Base-by-base conservation (phyloP, 1,284 basidiomycete species). In the Apiotrichum mycotoxinovorans region DNA sequence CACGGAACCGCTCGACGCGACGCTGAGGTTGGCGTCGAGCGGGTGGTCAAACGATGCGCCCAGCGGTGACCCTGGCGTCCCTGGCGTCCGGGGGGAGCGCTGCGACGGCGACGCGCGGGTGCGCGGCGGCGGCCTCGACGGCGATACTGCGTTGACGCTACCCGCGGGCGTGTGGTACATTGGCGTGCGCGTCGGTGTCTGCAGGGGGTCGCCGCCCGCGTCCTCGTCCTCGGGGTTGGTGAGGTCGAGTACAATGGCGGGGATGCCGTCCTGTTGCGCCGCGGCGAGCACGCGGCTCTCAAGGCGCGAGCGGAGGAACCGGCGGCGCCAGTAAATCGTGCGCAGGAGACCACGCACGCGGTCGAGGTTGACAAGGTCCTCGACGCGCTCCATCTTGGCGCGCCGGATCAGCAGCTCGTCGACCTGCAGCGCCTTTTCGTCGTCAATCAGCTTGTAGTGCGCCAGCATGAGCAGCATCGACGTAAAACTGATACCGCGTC, bases 381-480 rank as follows among this genome's bases (percentile, higher is more conserved):
- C 85, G 17, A 96, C 88, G 18, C 88, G 79, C 64, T 86, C 85
- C 67, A 87, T 89, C 51, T 84, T 89, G 58, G 87, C 86, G 14
- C 85, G 86, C 47, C 92, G 80, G 14, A 82, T 79, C 15, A 91
- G 83, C 1, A 92, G 81, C 60, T 95, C 91, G 62, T 91, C 87
- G 61, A 94, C 74, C 26, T 85, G 82, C n/a, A 95, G 77, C 14
- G 91, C 91, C 49, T 91, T 87, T 33, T 84, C 84, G 71, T 96
- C 91, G 58, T 92, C 84, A 64, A 98, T 92, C 56, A 98, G 79
- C 75, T 91, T 95, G 78, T 97, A 87, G 71, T 96, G 93, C 0
- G 91, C 89, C 34, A 98, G 79, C 53, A 98, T 78, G 46, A 89
- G 72, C 15, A 98, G 82, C 91, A 97, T 96, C 43, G 87, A 83